These are phyloP conservation scores for Colletotrichum camelliae DNA, from an alignment of 2,329 filamentous ascomycete species.

Conservation along the genomic window DNA sequence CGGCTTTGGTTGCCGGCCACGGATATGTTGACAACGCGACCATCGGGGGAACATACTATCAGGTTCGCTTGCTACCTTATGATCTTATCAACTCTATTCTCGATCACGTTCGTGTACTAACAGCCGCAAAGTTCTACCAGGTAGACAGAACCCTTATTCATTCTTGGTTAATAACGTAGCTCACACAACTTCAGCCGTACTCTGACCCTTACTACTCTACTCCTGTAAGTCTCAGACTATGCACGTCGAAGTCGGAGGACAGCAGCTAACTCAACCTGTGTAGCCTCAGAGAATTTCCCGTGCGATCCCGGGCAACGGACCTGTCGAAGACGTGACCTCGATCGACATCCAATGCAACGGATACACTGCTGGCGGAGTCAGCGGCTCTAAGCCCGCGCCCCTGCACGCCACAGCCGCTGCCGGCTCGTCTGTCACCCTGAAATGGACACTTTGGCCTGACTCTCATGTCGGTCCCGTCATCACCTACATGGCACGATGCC, in stretches of 20 bases:
- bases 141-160: conserved; percentile 12
- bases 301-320: conserved; percentile 62
- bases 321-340: conserved; percentile 56
- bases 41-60: conserved; percentile 45
- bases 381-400: conserved; percentile 55
- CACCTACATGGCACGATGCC: conserved; percentile 66
- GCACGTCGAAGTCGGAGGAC: neutral
- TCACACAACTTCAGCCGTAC: conserved; percentile 25
- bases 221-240: neutral
- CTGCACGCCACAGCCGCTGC: conserved; percentile 59
- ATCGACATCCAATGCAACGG: conserved; percentile 63
- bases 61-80: conserved; percentile 26
- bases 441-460: conserved; percentile 59
- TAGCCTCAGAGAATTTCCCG: conserved; percentile 50
- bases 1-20: conserved; percentile 50
- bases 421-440: conserved; percentile 57
- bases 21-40: conserved; percentile 53
- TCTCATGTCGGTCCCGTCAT: conserved; percentile 59
- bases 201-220: conserved; percentile 18
- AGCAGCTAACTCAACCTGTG: neutral
- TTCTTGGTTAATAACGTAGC: neutral
- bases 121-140: conserved; percentile 33
- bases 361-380: conserved; percentile 51
- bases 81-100: neutral
- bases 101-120: neutral